Evolutionary conservation across 2,329 filamentous ascomycete species (phyloP).

Genomic region (Phaeomoniella chlamydospora): DNA sequence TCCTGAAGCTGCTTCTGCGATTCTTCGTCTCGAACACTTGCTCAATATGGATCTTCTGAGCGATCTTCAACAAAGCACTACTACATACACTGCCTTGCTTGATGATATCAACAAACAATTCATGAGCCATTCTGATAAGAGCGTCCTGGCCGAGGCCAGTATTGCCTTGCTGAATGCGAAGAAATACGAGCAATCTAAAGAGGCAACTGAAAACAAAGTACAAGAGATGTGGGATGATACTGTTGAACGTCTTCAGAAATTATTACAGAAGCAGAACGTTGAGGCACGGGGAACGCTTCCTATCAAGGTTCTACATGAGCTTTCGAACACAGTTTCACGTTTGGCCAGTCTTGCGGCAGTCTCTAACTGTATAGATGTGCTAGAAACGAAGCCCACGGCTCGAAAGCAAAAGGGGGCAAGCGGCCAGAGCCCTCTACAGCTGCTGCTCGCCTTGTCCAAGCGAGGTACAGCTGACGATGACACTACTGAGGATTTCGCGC

Average conservation of each 20-base stretch:
- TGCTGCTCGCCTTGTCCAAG: constrained; percentile 57
- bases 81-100: constrained; percentile 63
- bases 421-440: constrained; percentile 28
- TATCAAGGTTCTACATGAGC: constrained; percentile 48
- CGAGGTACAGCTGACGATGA: constrained; percentile 55
- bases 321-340: constrained; percentile 62
- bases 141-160: constrained; percentile 71
- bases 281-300: constrained; percentile 55
- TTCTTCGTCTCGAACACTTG: constrained; percentile 72
- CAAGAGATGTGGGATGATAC: constrained; percentile 76
- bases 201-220: constrained; percentile 68
- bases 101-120: constrained; percentile 94
- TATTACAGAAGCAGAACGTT: constrained; percentile 60
- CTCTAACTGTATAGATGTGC: constrained; percentile 58
- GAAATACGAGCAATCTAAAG: constrained; percentile 75
- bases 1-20: constrained; percentile 70
- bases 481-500: constrained; percentile 53
- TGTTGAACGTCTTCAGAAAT: constrained; percentile 55
- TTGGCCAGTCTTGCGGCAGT: constrained; percentile 69
- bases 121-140: constrained; percentile 74
- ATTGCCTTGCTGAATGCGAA: constrained; percentile 72
- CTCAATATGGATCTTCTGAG: constrained; percentile 80
- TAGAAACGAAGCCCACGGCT: constrained; percentile 43
- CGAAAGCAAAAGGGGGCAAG: constrained; percentile 21
- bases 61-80: constrained; percentile 73